These are phyloP conservation scores for Trametes meyenii DNA, from an alignment of 768 basidiomycete genomes.

Conservation along the genomic window DNA sequence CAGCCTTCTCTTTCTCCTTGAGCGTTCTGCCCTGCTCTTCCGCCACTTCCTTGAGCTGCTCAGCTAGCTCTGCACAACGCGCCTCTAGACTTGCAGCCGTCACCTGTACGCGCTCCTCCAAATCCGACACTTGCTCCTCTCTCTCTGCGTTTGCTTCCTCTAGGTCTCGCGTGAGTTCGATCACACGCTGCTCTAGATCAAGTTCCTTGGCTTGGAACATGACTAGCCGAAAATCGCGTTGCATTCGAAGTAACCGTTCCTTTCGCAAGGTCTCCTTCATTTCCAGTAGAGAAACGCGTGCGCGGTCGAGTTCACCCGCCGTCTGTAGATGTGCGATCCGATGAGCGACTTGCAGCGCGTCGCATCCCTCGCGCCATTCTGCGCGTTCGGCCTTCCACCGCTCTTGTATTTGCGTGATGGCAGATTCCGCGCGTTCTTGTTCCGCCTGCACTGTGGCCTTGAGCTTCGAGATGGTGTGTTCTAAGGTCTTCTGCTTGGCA, in stretches of 20 bases:
- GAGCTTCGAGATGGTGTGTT: conserved; percentile 60
- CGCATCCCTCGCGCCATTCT: conserved; percentile 65
- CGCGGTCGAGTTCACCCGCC: conserved; percentile 55
- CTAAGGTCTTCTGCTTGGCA: conserved; percentile 64
- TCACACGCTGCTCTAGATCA: conserved; percentile 57
- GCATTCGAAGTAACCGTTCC: conserved; percentile 61
- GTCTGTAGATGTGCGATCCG: conserved; percentile 66
- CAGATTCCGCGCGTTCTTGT: conserved; percentile 44
- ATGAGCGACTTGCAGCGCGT: conserved; percentile 63
- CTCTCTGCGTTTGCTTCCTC: conserved; percentile 46
- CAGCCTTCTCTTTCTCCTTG: conserved; percentile 47
- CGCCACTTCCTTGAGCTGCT: conserved; percentile 43
- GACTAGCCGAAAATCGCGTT: conserved; percentile 68
- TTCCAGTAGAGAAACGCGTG: conserved; percentile 51
- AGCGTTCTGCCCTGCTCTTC: conserved; percentile 42
- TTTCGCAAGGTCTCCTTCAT: conserved; percentile 55
- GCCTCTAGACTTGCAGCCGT: conserved; percentile 34
- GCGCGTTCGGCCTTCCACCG: conserved; percentile 55
- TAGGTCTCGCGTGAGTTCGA: conserved; percentile 53
- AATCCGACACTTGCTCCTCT: conserved; percentile 36
- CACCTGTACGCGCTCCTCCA: conserved; percentile 33
- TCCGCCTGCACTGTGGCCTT: conserved; percentile 50
- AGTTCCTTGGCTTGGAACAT: conserved; percentile 66
- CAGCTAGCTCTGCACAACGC: conserved; percentile 37
- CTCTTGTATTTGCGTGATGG: conserved; percentile 46